These are phyloP conservation scores for Apiospora phragmitis DNA, from an alignment of 2,329 filamentous ascomycete genomes.

Conservation along the genomic window DNA sequence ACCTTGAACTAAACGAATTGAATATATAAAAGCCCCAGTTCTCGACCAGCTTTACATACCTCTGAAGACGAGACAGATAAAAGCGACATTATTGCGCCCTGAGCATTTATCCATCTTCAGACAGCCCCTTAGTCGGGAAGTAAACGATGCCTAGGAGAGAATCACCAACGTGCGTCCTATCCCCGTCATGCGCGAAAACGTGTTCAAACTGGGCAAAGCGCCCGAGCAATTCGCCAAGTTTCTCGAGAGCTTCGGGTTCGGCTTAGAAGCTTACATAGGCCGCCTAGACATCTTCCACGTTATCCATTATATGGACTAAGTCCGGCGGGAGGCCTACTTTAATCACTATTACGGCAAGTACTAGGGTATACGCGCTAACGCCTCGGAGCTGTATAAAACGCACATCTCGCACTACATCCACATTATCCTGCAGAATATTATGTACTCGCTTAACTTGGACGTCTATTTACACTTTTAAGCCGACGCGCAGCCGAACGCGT, in stretches of 20 bases:
- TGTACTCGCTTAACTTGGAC: not conserved
- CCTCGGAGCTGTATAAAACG: not conserved
- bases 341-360: not conserved
- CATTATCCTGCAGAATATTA: not conserved
- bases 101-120: too few relatives aligned
- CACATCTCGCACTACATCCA: not conserved
- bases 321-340: not conserved
- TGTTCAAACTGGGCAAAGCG: not conserved
- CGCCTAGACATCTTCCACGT: not conserved
- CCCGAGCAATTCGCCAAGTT: not conserved
- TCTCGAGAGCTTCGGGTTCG: not conserved
- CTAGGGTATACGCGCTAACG: not conserved
- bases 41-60: too few relatives aligned
- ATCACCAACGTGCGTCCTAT: not conserved
- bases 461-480: not conserved
- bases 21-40: too few relatives aligned
- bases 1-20: too few relatives aligned
- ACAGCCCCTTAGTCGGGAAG: not conserved
- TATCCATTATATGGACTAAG: not conserved
- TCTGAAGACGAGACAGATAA: too few relatives aligned
- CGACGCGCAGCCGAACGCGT: not conserved
- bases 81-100: too few relatives aligned
- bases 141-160: not conserved
- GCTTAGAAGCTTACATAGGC: not conserved
- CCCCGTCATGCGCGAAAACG: not conserved